These are phyloP conservation scores for Sambucus nigra DNA, from an alignment of 129 eudicot species.

Conservation along the genomic window DNA sequence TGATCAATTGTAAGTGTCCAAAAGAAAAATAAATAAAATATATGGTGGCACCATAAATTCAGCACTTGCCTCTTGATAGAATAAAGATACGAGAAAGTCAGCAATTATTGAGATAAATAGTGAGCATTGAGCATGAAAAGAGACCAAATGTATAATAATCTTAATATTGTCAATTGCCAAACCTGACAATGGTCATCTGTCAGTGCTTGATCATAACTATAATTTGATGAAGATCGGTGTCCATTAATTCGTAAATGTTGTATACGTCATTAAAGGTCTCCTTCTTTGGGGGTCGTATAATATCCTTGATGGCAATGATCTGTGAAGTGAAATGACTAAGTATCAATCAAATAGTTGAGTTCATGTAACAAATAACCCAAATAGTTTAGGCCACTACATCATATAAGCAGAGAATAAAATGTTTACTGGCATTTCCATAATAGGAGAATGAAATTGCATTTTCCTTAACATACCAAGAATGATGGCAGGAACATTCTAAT, in stretches of 20 bases:
- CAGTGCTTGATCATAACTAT: constrained; percentile 52
- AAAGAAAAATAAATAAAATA: background rate
- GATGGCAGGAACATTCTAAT: too few relatives aligned
- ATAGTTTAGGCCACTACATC: too few relatives aligned
- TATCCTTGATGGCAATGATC: constrained; percentile 60
- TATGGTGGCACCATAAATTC: background rate
- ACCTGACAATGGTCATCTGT: constrained; percentile 73
- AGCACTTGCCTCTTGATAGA: too few relatives aligned
- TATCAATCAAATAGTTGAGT: background rate
- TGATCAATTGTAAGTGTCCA: background rate
- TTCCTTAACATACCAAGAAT: too few relatives aligned
- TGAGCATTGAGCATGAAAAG: too few relatives aligned
- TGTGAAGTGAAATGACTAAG: constrained; percentile 4
- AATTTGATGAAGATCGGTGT: constrained; percentile 71
- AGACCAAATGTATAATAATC: background rate
- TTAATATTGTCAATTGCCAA: background rate
- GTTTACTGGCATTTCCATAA: too few relatives aligned
- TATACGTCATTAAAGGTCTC: constrained; percentile 58
- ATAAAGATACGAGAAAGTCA: background rate
- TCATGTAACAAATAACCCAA: too few relatives aligned
- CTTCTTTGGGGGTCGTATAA: constrained; percentile 58
- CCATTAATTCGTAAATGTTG: constrained; percentile 70
- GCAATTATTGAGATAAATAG: background rate
- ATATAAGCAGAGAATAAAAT: too few relatives aligned
- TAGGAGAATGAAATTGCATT: too few relatives aligned